These are phyloP conservation scores for Sclerotinia spermophila DNA, from an alignment of 2,329 filamentous ascomycete species.

Conservation along the genomic window DNA sequence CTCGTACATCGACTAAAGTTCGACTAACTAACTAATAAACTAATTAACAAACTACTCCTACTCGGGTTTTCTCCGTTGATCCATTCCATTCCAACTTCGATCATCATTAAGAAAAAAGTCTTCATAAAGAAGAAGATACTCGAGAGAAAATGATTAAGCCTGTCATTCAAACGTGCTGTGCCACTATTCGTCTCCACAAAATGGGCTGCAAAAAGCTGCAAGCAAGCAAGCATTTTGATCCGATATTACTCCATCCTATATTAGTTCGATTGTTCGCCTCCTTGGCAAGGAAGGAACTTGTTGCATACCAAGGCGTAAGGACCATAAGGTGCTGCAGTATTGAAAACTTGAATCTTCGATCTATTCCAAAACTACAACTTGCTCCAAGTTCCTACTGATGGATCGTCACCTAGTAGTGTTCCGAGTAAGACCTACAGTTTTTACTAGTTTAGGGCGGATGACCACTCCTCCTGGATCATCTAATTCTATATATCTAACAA, in stretches of 20 bases:
- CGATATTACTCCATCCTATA: neutral
- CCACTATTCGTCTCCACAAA: neutral
- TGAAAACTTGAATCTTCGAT: neutral
- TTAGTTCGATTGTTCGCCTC: neutral
- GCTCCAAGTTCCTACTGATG: neutral
- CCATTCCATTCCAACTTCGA: neutral
- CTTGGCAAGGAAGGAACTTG: neutral
- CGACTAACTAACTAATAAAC: no score
- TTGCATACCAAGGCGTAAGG: neutral
- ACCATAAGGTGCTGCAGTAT: neutral
- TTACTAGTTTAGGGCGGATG: neutral
- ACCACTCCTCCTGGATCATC: neutral
- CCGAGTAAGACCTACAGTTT: neutral
- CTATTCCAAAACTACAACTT: neutral
- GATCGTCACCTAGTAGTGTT: neutral
- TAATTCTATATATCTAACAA: neutral
- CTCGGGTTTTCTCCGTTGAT: neutral
- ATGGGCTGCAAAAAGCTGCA: neutral
- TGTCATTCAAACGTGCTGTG: constrained; percentile 1
- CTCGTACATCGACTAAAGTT: no score
- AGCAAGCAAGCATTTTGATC: constrained; percentile 5
- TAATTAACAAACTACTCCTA: no score
- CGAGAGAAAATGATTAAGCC: neutral
- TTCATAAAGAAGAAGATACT: neutral
- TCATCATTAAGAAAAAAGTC: neutral